These are phyloP conservation scores for Williopsis jadinii DNA, from an alignment of 1,139 yeast genomes.

Conservation along the genomic window DNA sequence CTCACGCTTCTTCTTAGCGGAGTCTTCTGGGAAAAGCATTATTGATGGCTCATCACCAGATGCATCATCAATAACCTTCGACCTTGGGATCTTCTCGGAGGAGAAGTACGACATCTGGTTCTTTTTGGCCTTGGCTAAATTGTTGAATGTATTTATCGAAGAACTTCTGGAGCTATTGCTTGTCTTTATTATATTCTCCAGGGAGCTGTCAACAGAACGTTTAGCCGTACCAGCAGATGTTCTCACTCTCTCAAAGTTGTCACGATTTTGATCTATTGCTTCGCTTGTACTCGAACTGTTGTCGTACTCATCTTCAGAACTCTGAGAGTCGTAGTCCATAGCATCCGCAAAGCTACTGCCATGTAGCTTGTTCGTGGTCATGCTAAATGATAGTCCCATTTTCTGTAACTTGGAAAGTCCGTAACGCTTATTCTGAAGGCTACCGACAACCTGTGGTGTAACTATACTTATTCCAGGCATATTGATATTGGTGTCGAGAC, in stretches of 20 bases:
- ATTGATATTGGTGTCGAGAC: constrained; percentile 14
- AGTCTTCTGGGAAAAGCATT: constrained; percentile 38
- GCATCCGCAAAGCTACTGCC: constrained; percentile 28
- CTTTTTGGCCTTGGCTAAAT: constrained; percentile 24
- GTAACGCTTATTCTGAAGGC: constrained; percentile 26
- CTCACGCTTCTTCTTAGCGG: constrained; percentile 3
- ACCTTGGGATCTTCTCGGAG: constrained; percentile 71
- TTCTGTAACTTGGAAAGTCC: constrained; percentile 57
- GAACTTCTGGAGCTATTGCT: background rate
- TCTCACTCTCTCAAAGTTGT: constrained; percentile 6
- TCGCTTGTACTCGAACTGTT: constrained; percentile 14
- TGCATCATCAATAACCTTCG: constrained; percentile 64
- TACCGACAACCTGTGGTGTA: constrained; percentile 17
- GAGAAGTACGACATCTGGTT: constrained; percentile 62
- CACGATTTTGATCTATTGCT: constrained; percentile 5
- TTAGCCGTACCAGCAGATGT: constrained; percentile 1
- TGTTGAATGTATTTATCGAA: constrained; percentile 4
- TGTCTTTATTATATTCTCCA: too few species aligned
- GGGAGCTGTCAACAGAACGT: background rate
- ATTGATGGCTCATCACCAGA: constrained; percentile 55
- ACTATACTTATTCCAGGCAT: constrained; percentile 17
- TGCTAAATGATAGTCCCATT: constrained; percentile 67
- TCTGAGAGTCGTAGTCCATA: constrained; percentile 22
- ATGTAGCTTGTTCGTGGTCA: constrained; percentile 51
- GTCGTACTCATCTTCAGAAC: constrained; percentile 15